Conservation (phyloP, 768 basidiomycete species). For the Suillus subluteus region DNA sequence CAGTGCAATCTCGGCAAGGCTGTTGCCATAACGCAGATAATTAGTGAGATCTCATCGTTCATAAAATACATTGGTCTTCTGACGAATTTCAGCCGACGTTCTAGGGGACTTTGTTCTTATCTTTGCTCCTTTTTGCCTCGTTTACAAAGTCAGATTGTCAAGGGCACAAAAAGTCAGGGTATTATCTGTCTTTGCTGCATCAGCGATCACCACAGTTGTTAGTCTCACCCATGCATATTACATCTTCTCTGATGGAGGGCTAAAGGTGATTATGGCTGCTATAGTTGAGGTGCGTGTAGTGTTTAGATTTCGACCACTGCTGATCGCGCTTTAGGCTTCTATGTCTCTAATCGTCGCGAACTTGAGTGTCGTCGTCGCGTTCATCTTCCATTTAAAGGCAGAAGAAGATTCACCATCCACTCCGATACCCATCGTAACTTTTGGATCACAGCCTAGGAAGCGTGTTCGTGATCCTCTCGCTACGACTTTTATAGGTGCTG, state of each 20-base stretch:
- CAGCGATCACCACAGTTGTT: slow-evolving; percentile 51
- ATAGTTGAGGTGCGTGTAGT: background rate
- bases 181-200: slow-evolving; percentile 53
- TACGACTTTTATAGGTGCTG: background rate
- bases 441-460: background rate
- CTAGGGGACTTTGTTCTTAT: slow-evolving; percentile 54
- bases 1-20: background rate
- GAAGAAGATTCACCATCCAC: background rate
- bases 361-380: background rate
- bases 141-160: slow-evolving; percentile 46
- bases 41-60: background rate
- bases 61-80: background rate
- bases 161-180: slow-evolving; percentile 43
- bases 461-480: background rate
- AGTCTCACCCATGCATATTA: slow-evolving; percentile 46
- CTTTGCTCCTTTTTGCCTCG: slow-evolving; percentile 46
- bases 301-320: background rate
- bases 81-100: slow-evolving; percentile 45
- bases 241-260: slow-evolving; percentile 19
- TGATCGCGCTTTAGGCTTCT: background rate
- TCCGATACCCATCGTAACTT: background rate
- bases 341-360: background rate
- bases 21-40: background rate
- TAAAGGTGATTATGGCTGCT: background rate
- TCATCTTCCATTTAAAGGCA: background rate